Conservation (phyloP, 192 early-diverging fungal species). For the Obelidium mucronatum region DNA sequence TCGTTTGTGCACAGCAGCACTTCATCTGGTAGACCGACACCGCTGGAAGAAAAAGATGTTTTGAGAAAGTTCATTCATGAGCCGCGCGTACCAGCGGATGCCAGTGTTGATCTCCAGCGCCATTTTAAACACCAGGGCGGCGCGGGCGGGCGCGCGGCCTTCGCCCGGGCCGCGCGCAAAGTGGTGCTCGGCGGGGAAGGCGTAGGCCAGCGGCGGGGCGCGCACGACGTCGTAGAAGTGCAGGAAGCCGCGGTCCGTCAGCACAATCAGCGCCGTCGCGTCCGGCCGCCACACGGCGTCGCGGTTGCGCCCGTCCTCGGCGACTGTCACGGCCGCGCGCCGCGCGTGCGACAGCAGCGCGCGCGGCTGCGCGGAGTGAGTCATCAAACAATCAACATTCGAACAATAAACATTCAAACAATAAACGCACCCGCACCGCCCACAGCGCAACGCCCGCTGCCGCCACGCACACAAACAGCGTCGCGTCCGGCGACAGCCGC, state of each 20-base stretch:
- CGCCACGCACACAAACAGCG: not conserved
- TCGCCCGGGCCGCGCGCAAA: slow-evolving; percentile 75
- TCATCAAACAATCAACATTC: too few relatives aligned
- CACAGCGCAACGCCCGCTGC: not conserved
- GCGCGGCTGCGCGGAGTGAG: slow-evolving; percentile 59
- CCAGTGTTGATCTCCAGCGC: slow-evolving; percentile 82
- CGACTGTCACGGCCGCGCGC: slow-evolving; percentile 67
- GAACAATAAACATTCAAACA: not conserved
- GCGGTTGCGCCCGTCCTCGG: slow-evolving; percentile 77
- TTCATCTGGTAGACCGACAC: slow-evolving; percentile 68
- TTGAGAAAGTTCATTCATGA: not conserved
- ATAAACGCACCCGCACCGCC: not conserved
- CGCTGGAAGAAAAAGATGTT: slow-evolving; percentile 63
- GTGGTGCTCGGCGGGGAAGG: slow-evolving; percentile 67
- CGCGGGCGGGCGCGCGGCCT: slow-evolving; percentile 58
- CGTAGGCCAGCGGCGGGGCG: slow-evolving; percentile 55
- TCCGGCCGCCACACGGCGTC: slow-evolving; percentile 80
- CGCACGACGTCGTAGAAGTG: slow-evolving; percentile 67
- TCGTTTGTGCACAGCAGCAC: slow-evolving; percentile 71
- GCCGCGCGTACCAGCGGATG: slow-evolving; percentile 58
- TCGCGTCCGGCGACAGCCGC: not conserved
- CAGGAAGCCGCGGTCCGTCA: slow-evolving; percentile 74
- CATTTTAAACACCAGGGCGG: slow-evolving; percentile 64
- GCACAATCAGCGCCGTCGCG: slow-evolving; percentile 64
- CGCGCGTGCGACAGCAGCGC: slow-evolving; percentile 69